These are phyloP conservation scores for Lotmaria passim DNA, from an alignment of 208 protist species.

Conservation along the genomic window DNA sequence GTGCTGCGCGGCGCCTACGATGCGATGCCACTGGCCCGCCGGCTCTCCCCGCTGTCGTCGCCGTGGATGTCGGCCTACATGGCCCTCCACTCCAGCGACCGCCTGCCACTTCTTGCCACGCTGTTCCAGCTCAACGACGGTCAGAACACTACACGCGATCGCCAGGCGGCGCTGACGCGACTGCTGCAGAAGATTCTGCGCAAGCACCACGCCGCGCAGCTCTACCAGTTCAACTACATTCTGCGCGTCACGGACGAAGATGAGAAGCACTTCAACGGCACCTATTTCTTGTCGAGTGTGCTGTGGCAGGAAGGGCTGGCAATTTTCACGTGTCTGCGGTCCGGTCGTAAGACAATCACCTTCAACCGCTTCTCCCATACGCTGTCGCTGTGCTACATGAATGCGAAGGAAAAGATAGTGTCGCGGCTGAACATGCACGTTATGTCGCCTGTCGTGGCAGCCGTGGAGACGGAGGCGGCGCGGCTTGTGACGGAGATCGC, in stretches of 20 bases:
- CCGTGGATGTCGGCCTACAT: slow-evolving; percentile 70
- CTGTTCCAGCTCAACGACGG: slow-evolving; percentile 58
- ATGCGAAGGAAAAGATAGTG: slow-evolving; percentile 45
- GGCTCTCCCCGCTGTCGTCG: slow-evolving; percentile 65
- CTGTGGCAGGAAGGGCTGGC: slow-evolving; percentile 47
- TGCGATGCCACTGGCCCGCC: slow-evolving; percentile 70
- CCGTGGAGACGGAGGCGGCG: slow-evolving; percentile 55
- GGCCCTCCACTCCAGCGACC: slow-evolving; percentile 74
- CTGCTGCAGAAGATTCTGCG: slow-evolving; percentile 64
- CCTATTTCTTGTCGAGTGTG: slow-evolving; percentile 66
- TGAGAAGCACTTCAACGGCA: slow-evolving; percentile 67
- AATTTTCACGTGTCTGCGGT: slow-evolving; percentile 71
- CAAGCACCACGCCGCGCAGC: slow-evolving; percentile 49
- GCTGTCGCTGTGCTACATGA: slow-evolving; percentile 58
- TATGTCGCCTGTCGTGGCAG: slow-evolving; percentile 49
- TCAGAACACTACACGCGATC: slow-evolving; percentile 48
- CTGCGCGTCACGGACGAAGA: slow-evolving; percentile 60
- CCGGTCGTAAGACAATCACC: slow-evolving; percentile 75
- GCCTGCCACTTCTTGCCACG: slow-evolving; percentile 59
- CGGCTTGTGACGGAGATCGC: slow-evolving; percentile 54
- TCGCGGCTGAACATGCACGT: slow-evolving; percentile 41
- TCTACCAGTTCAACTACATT: slow-evolving; percentile 80
- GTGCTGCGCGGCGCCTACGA: slow-evolving; percentile 51
- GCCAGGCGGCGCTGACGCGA: slow-evolving; percentile 35
- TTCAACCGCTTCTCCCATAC: slow-evolving; percentile 45